Conservation (phyloP, 345 rosid genomes). For the Brassica nigra region DNA sequence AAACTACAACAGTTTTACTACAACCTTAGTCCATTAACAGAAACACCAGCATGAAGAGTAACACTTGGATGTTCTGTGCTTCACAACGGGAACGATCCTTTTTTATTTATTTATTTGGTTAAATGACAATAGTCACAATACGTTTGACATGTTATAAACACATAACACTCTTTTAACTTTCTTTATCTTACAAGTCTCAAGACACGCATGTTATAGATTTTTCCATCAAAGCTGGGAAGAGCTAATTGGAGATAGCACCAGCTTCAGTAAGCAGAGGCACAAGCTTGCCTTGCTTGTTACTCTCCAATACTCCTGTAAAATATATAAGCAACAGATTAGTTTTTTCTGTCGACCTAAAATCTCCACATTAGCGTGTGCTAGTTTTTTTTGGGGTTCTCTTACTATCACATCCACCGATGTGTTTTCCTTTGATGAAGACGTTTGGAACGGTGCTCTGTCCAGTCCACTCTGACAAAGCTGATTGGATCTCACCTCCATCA, state of each 20-base stretch:
- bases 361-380: not conserved
- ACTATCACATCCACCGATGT: slow-evolving; percentile 71
- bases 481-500: slow-evolving; percentile 42
- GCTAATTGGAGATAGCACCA: slow-evolving; percentile 52
- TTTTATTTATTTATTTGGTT: too few relatives aligned
- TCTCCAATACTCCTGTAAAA: slow-evolving; percentile 52
- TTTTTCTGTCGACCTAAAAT: not conserved
- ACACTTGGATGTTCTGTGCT: too few relatives aligned
- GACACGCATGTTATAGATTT: too few relatives aligned
- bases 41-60: too few relatives aligned
- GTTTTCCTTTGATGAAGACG: slow-evolving; percentile 68
- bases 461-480: slow-evolving; percentile 61
- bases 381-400: slow-evolving; percentile 6
- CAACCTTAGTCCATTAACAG: too few relatives aligned
- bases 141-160: too few relatives aligned
- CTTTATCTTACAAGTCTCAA: too few relatives aligned
- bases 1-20: too few relatives aligned
- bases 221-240: slow-evolving; percentile 44
- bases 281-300: slow-evolving; percentile 55
- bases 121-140: too few relatives aligned
- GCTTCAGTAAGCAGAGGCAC: slow-evolving; percentile 61
- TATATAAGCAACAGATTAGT: not conserved
- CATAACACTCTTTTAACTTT: too few relatives aligned
- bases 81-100: too few relatives aligned
- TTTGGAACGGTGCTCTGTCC: slow-evolving; percentile 61